phyloP scores from a whole-genome alignment of 495 filamentous ascomycete genomes.

The Penicillium malachiteum region DNA sequence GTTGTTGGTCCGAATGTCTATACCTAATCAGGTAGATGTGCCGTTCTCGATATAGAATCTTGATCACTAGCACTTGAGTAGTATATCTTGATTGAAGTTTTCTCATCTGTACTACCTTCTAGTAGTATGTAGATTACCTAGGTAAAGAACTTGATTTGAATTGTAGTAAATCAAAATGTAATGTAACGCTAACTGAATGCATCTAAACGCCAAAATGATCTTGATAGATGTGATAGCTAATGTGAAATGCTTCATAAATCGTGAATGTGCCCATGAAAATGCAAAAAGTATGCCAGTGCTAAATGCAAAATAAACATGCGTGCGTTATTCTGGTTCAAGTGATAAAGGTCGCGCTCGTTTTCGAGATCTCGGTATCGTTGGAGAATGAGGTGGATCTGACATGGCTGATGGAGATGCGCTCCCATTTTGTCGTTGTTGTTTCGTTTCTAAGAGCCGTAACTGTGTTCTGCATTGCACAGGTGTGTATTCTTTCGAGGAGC shows the following conservation, averaged over 20 bases:
- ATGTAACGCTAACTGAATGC: background rate
- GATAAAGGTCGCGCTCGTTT: slow-evolving; percentile 19
- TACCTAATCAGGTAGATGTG: no score
- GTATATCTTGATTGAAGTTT: no score
- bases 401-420: slow-evolving; percentile 23
- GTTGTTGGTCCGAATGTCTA: no score
- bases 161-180: background rate
- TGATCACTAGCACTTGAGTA: no score
- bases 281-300: background rate
- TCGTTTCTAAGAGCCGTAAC: slow-evolving; percentile 30
- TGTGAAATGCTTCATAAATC: background rate
- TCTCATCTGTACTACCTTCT: no score
- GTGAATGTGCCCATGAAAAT: background rate
- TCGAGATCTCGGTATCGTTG: slow-evolving; percentile 10
- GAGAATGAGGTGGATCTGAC: slow-evolving; percentile 27
- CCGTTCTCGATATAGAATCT: no score
- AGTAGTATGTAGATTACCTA: no score
- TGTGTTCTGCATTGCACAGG: slow-evolving; percentile 39
- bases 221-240: background rate
- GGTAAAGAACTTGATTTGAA: background rate
- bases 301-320: background rate
- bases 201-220: slow-evolving; percentile 1
- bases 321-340: background rate
- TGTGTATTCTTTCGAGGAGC: slow-evolving; percentile 32
- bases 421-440: slow-evolving; percentile 18